Evolutionary conservation across 352 stramenopile genomes (phyloP).

Genomic region (Phytophthora crassamura): DNA sequence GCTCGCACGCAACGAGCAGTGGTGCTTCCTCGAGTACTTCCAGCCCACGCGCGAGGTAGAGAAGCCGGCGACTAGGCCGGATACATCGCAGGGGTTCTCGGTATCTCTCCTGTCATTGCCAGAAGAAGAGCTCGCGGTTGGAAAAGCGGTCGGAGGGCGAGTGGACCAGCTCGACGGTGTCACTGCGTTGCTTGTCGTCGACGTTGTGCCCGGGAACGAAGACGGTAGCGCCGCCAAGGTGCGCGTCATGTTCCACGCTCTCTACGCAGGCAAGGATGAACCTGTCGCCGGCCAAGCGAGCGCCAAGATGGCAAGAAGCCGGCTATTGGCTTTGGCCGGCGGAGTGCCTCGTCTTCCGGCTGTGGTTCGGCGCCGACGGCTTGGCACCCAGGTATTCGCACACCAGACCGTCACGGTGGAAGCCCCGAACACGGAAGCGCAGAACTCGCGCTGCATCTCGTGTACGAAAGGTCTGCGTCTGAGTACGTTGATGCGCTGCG

Average conservation of each 20-base stretch:
- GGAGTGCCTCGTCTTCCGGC: conserved; percentile 37
- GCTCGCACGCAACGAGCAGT: conserved; percentile 39
- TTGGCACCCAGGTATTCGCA: conserved; percentile 45
- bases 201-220: conserved; percentile 33
- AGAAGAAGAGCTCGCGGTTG: conserved; percentile 37
- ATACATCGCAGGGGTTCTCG: conserved; percentile 36
- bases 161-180: conserved; percentile 53
- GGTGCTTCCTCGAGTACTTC: conserved; percentile 34
- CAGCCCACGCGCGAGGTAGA: conserved; percentile 8
- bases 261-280: conserved; percentile 7
- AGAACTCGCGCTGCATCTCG: conserved; percentile 39
- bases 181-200: conserved; percentile 41
- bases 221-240: conserved; percentile 20
- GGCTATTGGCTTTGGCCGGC: conserved; percentile 37
- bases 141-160: conserved; percentile 37
- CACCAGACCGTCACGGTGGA: conserved; percentile 4
- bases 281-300: conserved; percentile 9
- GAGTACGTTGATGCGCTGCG: conserved; percentile 1
- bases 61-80: conserved; percentile 3
- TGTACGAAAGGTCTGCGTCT: not conserved
- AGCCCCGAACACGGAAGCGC: conserved; percentile 12
- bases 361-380: conserved; percentile 42
- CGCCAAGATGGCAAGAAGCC: conserved; percentile 31
- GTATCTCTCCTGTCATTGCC: conserved; percentile 37
- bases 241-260: conserved; percentile 45